Conservation (phyloP, 345 rosid genomes). For the Gossypium arboreum region DNA sequence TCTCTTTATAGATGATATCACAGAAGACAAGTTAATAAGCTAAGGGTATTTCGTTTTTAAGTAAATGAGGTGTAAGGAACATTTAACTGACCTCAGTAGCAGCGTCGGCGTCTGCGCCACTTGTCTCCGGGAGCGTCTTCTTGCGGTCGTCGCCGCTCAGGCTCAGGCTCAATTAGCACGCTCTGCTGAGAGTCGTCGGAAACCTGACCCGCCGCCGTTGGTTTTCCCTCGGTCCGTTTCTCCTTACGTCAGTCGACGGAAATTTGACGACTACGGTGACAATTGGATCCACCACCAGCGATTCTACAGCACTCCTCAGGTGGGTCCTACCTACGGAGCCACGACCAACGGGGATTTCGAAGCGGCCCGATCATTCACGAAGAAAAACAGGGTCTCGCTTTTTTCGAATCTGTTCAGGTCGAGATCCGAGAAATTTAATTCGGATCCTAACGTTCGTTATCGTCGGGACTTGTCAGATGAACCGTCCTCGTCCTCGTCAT, state of each 20-base stretch:
- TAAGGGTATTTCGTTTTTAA: background rate
- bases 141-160: conserved; percentile 48
- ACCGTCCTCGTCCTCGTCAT: background rate
- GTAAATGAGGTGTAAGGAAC: conserved; percentile 56
- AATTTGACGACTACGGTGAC: background rate
- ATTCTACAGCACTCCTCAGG: conserved; percentile 9
- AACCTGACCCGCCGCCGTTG: conserved; percentile 1
- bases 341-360: background rate
- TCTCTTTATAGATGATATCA: background rate
- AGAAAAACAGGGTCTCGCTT: conserved; percentile 8
- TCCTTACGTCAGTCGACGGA: conserved; percentile 7
- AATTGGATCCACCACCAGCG: background rate
- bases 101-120: conserved; percentile 85
- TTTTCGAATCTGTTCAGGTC: conserved; percentile 2
- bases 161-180: conserved; percentile 16
- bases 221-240: conserved; percentile 5
- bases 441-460: background rate
- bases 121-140: conserved; percentile 88
- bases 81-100: conserved; percentile 35
- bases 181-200: background rate
- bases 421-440: background rate
- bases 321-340: background rate
- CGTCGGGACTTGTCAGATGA: background rate
- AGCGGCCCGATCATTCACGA: background rate
- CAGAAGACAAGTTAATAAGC: background rate